Conservation (phyloP, 371 early-diverging fungal genomes). For the Mortierella polycephala region DNA sequence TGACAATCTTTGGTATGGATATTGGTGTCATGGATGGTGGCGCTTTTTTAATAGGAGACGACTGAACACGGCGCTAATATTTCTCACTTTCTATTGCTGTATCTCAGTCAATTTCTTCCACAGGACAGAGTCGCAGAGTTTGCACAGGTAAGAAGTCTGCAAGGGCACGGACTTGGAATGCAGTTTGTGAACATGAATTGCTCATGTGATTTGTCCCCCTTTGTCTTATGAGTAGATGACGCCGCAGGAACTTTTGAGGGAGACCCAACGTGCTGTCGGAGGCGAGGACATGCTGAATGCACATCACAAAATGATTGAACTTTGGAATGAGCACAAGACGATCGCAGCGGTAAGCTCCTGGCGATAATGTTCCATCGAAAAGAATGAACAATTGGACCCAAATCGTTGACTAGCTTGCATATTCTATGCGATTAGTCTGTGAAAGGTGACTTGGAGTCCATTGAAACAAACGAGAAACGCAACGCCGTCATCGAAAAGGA, state of each 20-base stretch:
- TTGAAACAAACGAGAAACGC: slow-evolving; percentile 65
- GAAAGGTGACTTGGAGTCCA: slow-evolving; percentile 64
- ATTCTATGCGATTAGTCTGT: slow-evolving; percentile 54
- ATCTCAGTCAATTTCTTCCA: slow-evolving; percentile 90
- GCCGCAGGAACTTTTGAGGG: slow-evolving; percentile 77
- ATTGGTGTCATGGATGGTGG: slow-evolving; percentile 5
- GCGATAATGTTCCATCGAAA: neutral
- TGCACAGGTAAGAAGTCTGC: slow-evolving; percentile 69
- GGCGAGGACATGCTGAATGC: slow-evolving; percentile 67
- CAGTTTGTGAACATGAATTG: neutral
- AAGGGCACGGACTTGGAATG: neutral
- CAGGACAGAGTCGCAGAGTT: slow-evolving; percentile 96
- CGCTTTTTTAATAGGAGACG: too few species aligned
- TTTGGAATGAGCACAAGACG: slow-evolving; percentile 70
- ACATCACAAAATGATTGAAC: slow-evolving; percentile 75
- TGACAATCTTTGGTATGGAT: slow-evolving; percentile 93
- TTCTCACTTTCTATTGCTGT: too few species aligned
- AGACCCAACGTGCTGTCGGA: slow-evolving; percentile 90
- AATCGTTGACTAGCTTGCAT: neutral
- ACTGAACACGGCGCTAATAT: too few species aligned
- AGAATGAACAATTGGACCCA: neutral
- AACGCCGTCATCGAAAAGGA: slow-evolving; percentile 77
- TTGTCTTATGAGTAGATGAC: slow-evolving; percentile 63
- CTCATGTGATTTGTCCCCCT: neutral
- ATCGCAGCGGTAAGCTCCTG: slow-evolving; percentile 57